Evolutionary conservation across 2,329 filamentous ascomycete genomes (phyloP), one percentile per base, ranked within the genome.

Genomic region (Pseudonectria foliicola): DNA sequence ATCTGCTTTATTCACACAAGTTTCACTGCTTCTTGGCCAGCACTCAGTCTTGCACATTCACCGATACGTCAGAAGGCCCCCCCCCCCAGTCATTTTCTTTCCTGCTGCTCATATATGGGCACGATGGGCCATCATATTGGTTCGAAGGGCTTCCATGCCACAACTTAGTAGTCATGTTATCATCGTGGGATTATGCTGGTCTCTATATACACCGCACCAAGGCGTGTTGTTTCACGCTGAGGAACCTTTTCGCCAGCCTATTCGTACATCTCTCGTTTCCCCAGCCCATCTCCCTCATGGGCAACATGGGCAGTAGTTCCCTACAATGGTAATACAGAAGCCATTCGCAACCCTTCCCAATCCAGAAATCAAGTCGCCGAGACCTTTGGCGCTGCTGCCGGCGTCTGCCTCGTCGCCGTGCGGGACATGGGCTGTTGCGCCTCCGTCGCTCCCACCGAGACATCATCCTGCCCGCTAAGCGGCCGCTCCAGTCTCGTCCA

Each of bases 401-500:
- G 38, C 16, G 38, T 26, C 16, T 33, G 39, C 29, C 25, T 18
- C 25, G 38, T 43, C 4, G 40, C 33, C 13, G 38, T 35, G 33
- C 30, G 39, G 14, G 32, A 34, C 28, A 35, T 37, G 27, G 31
- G 39, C 37, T 44, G 44, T 10, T 40, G 48, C 23, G 49, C 46
- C 32, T 50, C 40, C 27, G 30, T 34, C 13, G 14, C 16, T 31
- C 39, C 34, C 27, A 38, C 29, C 31, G 34, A 35, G 15, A 43
- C 46, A 27, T 45, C 53, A 43, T 58, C 44, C 34, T 60, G 46
- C 13, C 53, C 58, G 31, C 48, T 53, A 13, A 71, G 56, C 42
- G 65, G 58, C 40, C 52, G 55, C 45, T 61, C 54, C 8, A 70
- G 56, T 44, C 59, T 49, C 54, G 62, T 63, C 59, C 61, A 64